Evolutionary conservation across 768 basidiomycete species (phyloP).

Genomic region (Boletus rubescentipes): DNA sequence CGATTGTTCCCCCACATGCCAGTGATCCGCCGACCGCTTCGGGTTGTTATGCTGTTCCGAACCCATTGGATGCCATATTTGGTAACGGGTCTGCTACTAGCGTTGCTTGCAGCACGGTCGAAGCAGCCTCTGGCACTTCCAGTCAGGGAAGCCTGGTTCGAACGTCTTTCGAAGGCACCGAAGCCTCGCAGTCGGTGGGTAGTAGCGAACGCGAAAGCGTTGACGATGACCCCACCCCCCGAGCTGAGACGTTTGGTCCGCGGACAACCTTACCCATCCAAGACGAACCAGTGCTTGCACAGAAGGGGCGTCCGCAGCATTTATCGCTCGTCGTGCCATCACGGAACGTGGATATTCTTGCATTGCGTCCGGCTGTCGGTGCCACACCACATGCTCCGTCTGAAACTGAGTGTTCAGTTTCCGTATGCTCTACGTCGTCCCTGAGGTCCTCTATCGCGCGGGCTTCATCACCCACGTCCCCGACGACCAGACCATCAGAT

Average conservation of each 20-base stretch:
- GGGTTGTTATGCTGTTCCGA: neutral
- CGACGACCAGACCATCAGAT: neutral
- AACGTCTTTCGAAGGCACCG: slow-evolving; percentile 2
- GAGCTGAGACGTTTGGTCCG: slow-evolving; percentile 18
- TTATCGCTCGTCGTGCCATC: slow-evolving; percentile 19
- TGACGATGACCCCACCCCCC: slow-evolving; percentile 30
- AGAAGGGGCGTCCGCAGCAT: slow-evolving; percentile 10
- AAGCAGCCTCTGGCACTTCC: neutral
- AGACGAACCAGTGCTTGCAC: neutral
- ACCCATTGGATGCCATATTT: slow-evolving; percentile 8
- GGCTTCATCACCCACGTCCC: slow-evolving; percentile 2
- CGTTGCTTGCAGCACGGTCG: neutral
- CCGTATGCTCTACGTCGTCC: slow-evolving; percentile 12
- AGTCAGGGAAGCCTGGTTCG: neutral
- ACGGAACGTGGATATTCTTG: neutral
- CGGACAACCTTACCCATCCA: neutral
- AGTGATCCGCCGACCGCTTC: neutral
- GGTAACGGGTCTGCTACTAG: slow-evolving; percentile 5
- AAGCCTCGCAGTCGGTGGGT: slow-evolving; percentile 7
- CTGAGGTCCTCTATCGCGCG: slow-evolving; percentile 9
- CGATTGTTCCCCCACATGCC: neutral
- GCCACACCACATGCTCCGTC: slow-evolving; percentile 22
- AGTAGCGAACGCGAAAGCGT: neutral
- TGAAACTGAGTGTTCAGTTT: slow-evolving; percentile 14
- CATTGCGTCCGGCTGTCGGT: slow-evolving; percentile 23